These are phyloP conservation scores for Thelephora aurantiotincta DNA, from an alignment of 768 basidiomycete genomes.

Conservation along the genomic window DNA sequence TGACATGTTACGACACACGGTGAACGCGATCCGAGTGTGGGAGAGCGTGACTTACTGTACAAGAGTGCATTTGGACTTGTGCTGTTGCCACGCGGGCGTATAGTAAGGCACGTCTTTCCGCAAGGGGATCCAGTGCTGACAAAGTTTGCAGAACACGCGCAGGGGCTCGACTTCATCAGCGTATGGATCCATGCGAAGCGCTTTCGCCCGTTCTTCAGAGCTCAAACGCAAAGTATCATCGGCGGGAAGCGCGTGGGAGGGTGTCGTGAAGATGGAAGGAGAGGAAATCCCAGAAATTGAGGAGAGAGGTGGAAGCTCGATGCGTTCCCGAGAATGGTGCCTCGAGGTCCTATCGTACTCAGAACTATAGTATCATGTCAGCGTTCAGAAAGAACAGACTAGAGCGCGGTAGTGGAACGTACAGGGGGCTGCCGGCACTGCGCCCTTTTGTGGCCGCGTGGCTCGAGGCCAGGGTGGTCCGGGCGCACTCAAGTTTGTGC, in stretches of 20 bases:
- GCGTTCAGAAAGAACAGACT: neutral
- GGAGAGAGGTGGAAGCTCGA: too few species aligned
- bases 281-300: neutral
- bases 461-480: neutral
- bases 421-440: too few species aligned
- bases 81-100: conserved; percentile 73
- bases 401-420: neutral
- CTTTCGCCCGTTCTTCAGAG: conserved; percentile 67
- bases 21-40: neutral
- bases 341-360: too few species aligned
- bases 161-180: conserved; percentile 55
- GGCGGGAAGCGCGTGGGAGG: conserved; percentile 39
- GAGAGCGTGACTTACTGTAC: conserved; percentile 36
- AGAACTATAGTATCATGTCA: too few species aligned
- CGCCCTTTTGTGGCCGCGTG: neutral
- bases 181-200: conserved; percentile 48
- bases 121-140: conserved; percentile 74
- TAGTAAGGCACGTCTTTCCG: conserved; percentile 69
- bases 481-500: conserved; percentile 38
- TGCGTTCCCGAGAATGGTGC: too few species aligned
- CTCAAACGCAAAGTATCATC: conserved; percentile 28
- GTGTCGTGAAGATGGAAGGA: neutral
- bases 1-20: neutral
- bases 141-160: conserved; percentile 56
- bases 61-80: conserved; percentile 62